phyloP scores from a whole-genome alignment of 768 basidiomycete species.

The Russula ochroleuca region DNA sequence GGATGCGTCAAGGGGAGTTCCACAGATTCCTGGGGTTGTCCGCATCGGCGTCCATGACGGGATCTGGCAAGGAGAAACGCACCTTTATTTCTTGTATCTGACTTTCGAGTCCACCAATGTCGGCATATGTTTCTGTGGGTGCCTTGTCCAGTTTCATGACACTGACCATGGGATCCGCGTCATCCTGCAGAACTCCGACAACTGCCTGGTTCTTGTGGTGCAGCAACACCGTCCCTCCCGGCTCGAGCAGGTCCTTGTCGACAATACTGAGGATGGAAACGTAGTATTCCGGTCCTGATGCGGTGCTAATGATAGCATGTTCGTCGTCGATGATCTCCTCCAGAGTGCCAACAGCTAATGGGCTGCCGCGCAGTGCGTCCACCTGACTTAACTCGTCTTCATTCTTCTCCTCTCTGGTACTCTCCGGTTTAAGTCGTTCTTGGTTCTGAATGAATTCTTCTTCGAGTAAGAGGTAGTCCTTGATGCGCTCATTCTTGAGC shows the following conservation, averaged over 20 bases:
- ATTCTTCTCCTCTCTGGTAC: conserved; percentile 88
- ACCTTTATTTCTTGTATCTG: conserved; percentile 99
- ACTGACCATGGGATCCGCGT: conserved; percentile 91
- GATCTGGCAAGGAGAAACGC: conserved; percentile 22
- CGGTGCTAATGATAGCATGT: conserved; percentile 96
- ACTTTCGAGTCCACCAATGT: conserved; percentile 92
- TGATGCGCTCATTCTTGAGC: conserved; percentile 95
- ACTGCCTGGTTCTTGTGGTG: conserved; percentile 96
- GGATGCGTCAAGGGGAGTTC: conserved; percentile 97
- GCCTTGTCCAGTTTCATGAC: conserved; percentile 99
- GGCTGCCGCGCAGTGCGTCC: conserved; percentile 90
- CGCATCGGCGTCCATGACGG: not conserved
- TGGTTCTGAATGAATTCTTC: conserved; percentile 94
- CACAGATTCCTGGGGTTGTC: conserved; percentile 78
- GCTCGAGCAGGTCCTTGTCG: conserved; percentile 96
- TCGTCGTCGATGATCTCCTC: conserved; percentile 98
- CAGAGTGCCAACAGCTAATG: conserved; percentile 97
- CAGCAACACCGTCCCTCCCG: conserved; percentile 88
- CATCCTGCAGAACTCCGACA: conserved; percentile 93
- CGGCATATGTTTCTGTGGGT: conserved; percentile 97
- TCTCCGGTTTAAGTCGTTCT: conserved; percentile 83
- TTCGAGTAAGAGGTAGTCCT: conserved; percentile 94
- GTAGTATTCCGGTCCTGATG: conserved; percentile 93
- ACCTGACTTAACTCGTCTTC: conserved; percentile 92
- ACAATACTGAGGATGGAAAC: conserved; percentile 97